Base-by-base conservation (phyloP, 139 green algal species). In the Tetraselmis chui region DNA sequence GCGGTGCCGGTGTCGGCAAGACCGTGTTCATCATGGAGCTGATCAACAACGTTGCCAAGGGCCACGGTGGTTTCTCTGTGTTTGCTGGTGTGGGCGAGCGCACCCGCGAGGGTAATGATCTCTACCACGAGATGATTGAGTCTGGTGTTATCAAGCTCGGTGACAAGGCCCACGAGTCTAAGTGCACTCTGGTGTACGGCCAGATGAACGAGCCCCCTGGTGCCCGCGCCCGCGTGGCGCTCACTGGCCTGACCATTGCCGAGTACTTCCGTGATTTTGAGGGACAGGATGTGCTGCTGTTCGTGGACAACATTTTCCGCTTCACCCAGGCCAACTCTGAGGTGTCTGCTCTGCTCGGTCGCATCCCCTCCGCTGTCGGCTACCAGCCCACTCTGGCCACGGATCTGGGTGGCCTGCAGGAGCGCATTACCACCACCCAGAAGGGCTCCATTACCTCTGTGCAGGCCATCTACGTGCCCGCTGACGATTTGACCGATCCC, bases 11-110 rank as follows among this genome's bases (percentile, higher is more conserved):
- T 84, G 97, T 99, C 5, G 97, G 97, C 83, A 99, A 99, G 94
- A 99, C 97, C 0, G 97, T 99, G 90, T 93, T 99, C 23, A 99
- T 99, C 82, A 99, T 99, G 97, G 97, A 99, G 92, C 97, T 99
- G 29, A 99, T 99, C 89, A 99, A 99, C 92, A 99, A 99, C 89
- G 92, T 99, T 59, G 97, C 97, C 82, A 99, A 99, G 92, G 97
- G 86, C 27, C 97, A 99, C 88, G 97, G 97, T 97, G 97, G 97
- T 90, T 99, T 99, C 92, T 99, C 97, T 59, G 97, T 99, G 85
- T 99, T 99, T 89, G 97, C 97, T 45, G 97, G 97, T 84, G 97
- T 99, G 75, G 97, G 97, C 26, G 97, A 99, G 91, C 93, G 97
- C 81, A 99, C 97, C 22, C 96, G 97, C 81, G 97, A 99, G 91